Percentiles rank a stretch among this genome's conserved stretches.
Evolutionary conservation across 129 eudicot species (phyloP).

Genomic region (Glebionis coronaria): DNA sequence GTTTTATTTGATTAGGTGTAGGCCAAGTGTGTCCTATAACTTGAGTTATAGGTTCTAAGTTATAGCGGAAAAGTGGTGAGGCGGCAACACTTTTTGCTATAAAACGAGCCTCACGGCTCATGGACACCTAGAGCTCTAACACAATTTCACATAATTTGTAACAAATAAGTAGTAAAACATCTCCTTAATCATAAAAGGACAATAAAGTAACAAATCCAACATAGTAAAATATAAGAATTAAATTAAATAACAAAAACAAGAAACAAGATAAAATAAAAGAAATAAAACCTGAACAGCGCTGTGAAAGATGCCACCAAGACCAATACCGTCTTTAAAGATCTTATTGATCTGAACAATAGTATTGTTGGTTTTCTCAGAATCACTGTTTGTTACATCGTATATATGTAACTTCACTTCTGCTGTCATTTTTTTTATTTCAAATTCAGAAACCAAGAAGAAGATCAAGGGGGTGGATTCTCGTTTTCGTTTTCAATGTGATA

Average conservation of each 20-base stretch:
- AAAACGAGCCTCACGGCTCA: no score
- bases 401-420: slow-evolving; percentile 83
- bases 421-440: neutral
- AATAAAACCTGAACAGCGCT: slow-evolving; percentile 88
- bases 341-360: slow-evolving; percentile 90
- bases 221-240: neutral
- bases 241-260: no score
- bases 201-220: neutral
- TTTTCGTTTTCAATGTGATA: neutral
- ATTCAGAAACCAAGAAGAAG: neutral
- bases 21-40: no score
- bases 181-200: no score
- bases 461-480: neutral
- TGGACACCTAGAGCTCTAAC: no score
- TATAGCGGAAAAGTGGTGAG: no score
- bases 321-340: slow-evolving; percentile 94
- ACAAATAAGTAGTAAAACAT: no score
- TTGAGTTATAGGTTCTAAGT: no score
- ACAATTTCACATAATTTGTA: no score
- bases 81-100: no score
- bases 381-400: slow-evolving; percentile 96
- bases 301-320: slow-evolving; percentile 95
- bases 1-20: no score
- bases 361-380: slow-evolving; percentile 81
- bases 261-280: neutral